phyloP scores from a whole-genome alignment of 495 filamentous ascomycete species.

The Neurospora sp. region DNA sequence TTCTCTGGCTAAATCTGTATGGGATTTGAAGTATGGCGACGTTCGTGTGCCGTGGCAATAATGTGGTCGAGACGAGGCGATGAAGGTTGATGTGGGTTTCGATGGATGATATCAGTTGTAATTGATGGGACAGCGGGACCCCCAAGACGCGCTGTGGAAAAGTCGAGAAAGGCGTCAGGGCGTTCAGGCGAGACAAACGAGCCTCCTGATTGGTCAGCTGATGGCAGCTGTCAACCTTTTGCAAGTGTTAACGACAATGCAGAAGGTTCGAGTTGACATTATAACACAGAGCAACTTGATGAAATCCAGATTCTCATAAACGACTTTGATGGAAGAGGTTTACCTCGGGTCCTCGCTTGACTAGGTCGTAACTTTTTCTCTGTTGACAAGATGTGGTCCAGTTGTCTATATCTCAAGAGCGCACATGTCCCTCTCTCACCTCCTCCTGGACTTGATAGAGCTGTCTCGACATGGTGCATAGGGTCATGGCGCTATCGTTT shows the following conservation, averaged over 20 bases:
- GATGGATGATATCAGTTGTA: not conserved
- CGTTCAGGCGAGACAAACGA: not conserved
- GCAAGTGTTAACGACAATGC: not conserved
- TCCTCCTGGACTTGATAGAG: not conserved
- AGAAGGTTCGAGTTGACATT: not conserved
- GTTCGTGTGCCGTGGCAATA: not conserved
- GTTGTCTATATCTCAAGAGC: not conserved
- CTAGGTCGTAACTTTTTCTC: not conserved
- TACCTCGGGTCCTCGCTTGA: too few species aligned
- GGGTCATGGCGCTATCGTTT: not conserved
- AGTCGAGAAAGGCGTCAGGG: not conserved
- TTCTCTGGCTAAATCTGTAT: not conserved
- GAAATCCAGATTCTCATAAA: not conserved
- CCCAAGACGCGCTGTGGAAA: not conserved
- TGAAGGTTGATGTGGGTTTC: not conserved
- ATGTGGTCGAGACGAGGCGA: not conserved
- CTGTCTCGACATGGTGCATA: not conserved
- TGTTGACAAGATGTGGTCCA: not conserved
- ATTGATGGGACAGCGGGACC: not conserved
- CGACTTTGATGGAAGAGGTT: too few species aligned
- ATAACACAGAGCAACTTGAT: not conserved
- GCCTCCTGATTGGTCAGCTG: not conserved
- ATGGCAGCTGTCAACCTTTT: not conserved
- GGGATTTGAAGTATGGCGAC: not conserved
- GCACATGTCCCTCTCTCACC: too few species aligned